Conservation (phyloP, 306 rosid species). For the Heteromeles arbutifolia region DNA sequence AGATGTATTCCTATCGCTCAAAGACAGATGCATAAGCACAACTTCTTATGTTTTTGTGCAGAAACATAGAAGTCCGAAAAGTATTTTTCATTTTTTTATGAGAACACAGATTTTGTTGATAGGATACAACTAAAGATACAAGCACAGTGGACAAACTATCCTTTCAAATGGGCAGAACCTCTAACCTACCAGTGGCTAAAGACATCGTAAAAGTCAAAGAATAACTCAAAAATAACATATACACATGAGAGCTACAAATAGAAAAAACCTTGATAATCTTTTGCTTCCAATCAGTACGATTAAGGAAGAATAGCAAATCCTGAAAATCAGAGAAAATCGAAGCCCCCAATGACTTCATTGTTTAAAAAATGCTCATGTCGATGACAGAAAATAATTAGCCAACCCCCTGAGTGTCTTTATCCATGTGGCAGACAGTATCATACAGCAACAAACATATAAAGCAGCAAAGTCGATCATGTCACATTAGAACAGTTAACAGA, state of each 20-base stretch:
- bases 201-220: neutral
- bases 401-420: neutral
- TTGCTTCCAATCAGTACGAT: neutral
- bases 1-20: neutral
- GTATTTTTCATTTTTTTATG: neutral
- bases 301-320: neutral
- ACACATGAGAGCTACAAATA: neutral
- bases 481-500: neutral
- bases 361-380: neutral
- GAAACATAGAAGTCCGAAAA: neutral
- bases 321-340: neutral
- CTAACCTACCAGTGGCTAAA: neutral
- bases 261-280: neutral
- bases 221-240: neutral
- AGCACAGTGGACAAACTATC: neutral
- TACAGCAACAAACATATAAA: neutral
- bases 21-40: neutral
- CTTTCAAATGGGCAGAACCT: neutral
- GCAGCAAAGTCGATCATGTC: neutral
- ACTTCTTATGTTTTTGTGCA: neutral
- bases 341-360: too few species aligned
- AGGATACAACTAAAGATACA: neutral
- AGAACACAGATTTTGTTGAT: neutral
- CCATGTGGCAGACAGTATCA: neutral
- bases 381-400: neutral